Evolutionary conservation across 192 early-diverging fungal species (phyloP), one percentile per base, ranked within the genome.

Genomic region (Chytriomyces confervae): DNA sequence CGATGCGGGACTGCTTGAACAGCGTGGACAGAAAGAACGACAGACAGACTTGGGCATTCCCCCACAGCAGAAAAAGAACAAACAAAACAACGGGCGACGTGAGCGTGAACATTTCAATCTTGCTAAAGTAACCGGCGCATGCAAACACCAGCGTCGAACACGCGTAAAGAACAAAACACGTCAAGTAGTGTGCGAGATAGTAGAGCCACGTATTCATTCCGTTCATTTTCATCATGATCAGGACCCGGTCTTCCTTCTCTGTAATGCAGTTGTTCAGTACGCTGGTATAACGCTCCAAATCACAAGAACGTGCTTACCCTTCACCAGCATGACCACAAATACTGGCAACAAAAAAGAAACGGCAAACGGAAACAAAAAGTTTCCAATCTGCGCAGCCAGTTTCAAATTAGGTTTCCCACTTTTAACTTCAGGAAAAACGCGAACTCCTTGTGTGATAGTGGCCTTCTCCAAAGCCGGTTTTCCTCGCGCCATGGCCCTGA

Each of bases 361-460:
- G 16, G 89, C 92, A 67, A 92, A 93, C 1, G 92, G 92, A 79
- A 85, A 93, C 65, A 93, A 63, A 45, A 92, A 85, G 36, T 86
- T 50, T 10, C 91, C 92, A 51, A 93, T 83, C 43, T 86, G 20
- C 9, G 86, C 80, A 13, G 84, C 87, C 57, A 91, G 80, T 11
- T 86, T 83, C 45, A 93, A n/a, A 13, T 81, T 64, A 29, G 88
- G 70, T 3, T 72, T 80, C 3, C 79, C 82, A 16, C 66, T 66
- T n/a, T 67, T 80, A 43, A 89, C n/a, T 50, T 84, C 20, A 5
- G 92, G 92, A 71, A 93, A 83, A 45, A 84, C 78, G 7, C 92
- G 81, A 71, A 88, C 80, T 2, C 91, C 91, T 75, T 91, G 91
- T 6, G 91, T 91, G 46, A 93, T 92, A 50, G 81, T 77, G 9